phyloP scores from a whole-genome alignment of 768 basidiomycete genomes.

The Postia placenta region DNA sequence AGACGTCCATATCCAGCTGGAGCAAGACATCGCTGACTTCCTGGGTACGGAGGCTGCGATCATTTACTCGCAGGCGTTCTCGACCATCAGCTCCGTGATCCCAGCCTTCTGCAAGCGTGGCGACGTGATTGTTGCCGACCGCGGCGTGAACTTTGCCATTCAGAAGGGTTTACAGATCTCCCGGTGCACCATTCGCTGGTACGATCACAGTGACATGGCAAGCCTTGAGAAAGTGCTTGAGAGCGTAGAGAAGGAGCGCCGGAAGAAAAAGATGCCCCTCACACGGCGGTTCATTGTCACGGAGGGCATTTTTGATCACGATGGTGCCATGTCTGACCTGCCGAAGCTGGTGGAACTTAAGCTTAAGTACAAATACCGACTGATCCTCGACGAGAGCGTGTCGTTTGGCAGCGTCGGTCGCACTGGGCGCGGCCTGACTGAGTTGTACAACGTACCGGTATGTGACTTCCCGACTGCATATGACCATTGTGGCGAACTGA shows the following conservation, averaged over 20 bases:
- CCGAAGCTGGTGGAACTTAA: conserved; percentile 94
- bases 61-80: conserved; percentile 91
- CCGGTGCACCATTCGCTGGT: conserved; percentile 90
- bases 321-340: conserved; percentile 87
- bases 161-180: conserved; percentile 95
- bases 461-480: conserved; percentile 3
- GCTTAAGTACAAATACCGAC: conserved; percentile 89
- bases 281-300: conserved; percentile 94
- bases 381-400: conserved; percentile 90
- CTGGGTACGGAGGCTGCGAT: conserved; percentile 85
- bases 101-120: conserved; percentile 97
- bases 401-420: conserved; percentile 92
- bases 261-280: conserved; percentile 73
- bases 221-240: conserved; percentile 87
- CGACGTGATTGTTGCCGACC: conserved; percentile 96
- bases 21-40: conserved; percentile 86
- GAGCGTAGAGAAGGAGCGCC: conserved; percentile 80
- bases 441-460: conserved; percentile 90
- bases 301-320: conserved; percentile 94
- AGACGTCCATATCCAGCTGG: conserved; percentile 92
- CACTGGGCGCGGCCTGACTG: conserved; percentile 92
- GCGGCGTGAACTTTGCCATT: conserved; percentile 92
- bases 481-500: background rate
- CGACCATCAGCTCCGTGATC: conserved; percentile 89
- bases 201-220: conserved; percentile 90